phyloP scores from a whole-genome alignment of 371 early-diverging fungal genomes.

The Mucor sp. region DNA sequence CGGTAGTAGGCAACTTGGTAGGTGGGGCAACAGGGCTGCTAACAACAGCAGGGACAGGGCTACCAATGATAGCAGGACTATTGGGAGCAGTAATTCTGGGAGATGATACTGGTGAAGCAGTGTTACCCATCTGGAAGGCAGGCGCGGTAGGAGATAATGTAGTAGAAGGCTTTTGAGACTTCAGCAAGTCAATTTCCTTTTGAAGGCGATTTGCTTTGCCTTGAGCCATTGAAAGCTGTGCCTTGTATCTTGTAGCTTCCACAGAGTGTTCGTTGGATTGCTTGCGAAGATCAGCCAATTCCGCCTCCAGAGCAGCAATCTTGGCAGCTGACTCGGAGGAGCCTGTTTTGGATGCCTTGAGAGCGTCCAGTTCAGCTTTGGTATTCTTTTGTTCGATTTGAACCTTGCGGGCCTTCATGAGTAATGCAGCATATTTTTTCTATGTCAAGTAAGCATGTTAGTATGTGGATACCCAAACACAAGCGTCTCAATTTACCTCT shows the following conservation, averaged over 20 bases:
- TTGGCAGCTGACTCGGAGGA: background rate
- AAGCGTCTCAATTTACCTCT: background rate
- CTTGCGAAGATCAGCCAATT: constrained; percentile 5
- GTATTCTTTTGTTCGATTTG: constrained; percentile 14
- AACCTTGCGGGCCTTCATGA: constrained; percentile 13
- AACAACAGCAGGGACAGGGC: background rate
- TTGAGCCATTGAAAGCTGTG: constrained; percentile 22
- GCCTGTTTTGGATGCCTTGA: background rate
- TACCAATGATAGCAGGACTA: background rate
- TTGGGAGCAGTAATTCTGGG: background rate
- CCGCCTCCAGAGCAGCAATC: constrained; percentile 8
- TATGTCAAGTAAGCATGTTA: background rate
- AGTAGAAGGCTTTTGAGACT: background rate
- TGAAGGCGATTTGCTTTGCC: constrained; percentile 21
- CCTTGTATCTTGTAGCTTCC: constrained; percentile 17
- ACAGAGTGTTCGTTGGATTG: background rate
- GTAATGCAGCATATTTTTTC: constrained; percentile 7
- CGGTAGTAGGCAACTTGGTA: background rate
- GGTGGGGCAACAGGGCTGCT: background rate
- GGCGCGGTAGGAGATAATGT: background rate
- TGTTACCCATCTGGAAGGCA: background rate
- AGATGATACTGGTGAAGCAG: background rate
- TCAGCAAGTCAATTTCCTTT: constrained; percentile 13
- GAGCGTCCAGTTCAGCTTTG: background rate
- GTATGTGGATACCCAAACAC: background rate